phyloP scores from a whole-genome alignment of 2,329 filamentous ascomycete species.

The Curvularia verruculosa region DNA sequence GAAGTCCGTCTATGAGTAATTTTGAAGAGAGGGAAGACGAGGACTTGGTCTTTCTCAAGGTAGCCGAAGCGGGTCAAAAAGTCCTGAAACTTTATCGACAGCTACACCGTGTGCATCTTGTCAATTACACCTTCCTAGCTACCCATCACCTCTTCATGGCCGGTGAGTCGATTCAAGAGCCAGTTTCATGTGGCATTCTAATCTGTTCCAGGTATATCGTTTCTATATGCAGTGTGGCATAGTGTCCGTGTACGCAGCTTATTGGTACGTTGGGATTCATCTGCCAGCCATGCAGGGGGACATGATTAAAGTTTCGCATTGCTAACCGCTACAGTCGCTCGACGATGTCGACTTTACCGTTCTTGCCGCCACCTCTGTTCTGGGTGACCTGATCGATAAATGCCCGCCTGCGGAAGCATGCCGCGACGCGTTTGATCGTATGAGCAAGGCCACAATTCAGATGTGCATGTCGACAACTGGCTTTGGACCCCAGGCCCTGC shows the following conservation, averaged over 20 bases:
- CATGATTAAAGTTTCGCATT: not conserved
- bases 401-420: constrained; percentile 95
- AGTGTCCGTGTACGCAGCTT: constrained; percentile 85
- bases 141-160: constrained; percentile 98
- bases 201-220: constrained; percentile 70
- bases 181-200: constrained; percentile 14
- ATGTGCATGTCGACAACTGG: constrained; percentile 91
- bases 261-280: constrained; percentile 65
- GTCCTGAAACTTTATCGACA: constrained; percentile 90
- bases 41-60: constrained; percentile 89
- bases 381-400: constrained; percentile 89
- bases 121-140: constrained; percentile 95
- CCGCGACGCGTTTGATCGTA: constrained; percentile 90
- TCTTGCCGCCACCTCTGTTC: constrained; percentile 87
- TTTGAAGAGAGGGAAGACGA: constrained; percentile 78
- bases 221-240: constrained; percentile 97
- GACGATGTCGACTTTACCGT: constrained; percentile 99
- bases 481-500: constrained; percentile 63
- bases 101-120: constrained; percentile 82
- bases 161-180: constrained; percentile 58
- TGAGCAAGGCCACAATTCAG: constrained; percentile 92
- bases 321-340: constrained; percentile 63
- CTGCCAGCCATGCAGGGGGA: not conserved
- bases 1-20: constrained; percentile 65
- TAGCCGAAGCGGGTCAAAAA: constrained; percentile 92